phyloP scores from a whole-genome alignment of 2,329 filamentous ascomycete genomes.

The Samsoniella hepiali region DNA sequence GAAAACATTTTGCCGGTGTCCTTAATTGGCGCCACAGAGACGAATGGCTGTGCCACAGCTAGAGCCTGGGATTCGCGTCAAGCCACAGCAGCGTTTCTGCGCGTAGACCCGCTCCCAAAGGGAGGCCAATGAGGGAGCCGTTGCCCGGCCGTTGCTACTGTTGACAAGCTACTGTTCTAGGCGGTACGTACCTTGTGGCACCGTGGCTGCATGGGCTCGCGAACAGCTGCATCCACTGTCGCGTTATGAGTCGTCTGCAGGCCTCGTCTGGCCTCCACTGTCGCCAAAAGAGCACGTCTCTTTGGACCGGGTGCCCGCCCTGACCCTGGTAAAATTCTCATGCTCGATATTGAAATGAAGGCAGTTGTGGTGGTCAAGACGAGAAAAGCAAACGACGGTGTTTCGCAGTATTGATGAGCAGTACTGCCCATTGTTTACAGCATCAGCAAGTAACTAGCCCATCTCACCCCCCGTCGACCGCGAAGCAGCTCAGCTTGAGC shows the following conservation, averaged over 20 bases:
- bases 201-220: slow-evolving; percentile 15
- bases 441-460: neutral
- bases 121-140: slow-evolving; percentile 44
- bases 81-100: slow-evolving; percentile 28
- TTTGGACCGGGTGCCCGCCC: slow-evolving; percentile 11
- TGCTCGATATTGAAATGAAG: neutral
- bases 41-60: slow-evolving; percentile 5
- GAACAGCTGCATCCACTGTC: slow-evolving; percentile 20
- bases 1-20: slow-evolving; percentile 27
- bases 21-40: slow-evolving; percentile 10
- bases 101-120: slow-evolving; percentile 7
- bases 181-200: slow-evolving; percentile 23
- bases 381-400: neutral
- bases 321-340: slow-evolving; percentile 2
- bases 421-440: slow-evolving; percentile 1
- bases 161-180: slow-evolving; percentile 38
- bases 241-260: slow-evolving; percentile 24
- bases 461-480: neutral
- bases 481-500: neutral
- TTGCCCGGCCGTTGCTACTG: slow-evolving; percentile 57
- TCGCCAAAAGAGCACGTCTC: slow-evolving; percentile 20
- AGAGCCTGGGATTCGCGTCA: slow-evolving; percentile 23
- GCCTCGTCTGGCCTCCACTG: slow-evolving; percentile 18
- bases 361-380: neutral
- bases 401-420: neutral